Evolutionary conservation across 1,284 basidiomycete genomes (phyloP).

Genomic region (Microbotryum intermedium): DNA sequence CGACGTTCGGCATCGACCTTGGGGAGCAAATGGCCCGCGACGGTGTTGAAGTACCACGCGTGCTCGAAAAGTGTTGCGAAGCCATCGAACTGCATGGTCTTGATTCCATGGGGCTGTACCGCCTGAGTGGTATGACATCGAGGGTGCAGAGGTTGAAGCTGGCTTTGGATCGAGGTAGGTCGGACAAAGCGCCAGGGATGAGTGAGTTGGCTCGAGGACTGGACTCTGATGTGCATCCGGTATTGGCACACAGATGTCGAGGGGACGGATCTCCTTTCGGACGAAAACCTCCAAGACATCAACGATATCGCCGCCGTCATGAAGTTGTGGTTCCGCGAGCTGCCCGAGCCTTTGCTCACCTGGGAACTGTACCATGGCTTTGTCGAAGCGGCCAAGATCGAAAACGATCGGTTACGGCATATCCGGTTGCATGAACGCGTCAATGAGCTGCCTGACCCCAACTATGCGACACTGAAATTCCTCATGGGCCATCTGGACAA

Average conservation of each 20-base stretch:
- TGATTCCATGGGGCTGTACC: constrained; percentile 79
- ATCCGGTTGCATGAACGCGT: constrained; percentile 93
- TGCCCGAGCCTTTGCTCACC: constrained; percentile 90
- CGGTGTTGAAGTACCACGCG: constrained; percentile 74
- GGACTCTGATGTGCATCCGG: constrained; percentile 4
- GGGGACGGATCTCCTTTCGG: constrained; percentile 69
- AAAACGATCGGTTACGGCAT: constrained; percentile 85
- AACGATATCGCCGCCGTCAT: constrained; percentile 89
- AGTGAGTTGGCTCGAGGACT: not conserved
- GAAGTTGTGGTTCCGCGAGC: constrained; percentile 92
- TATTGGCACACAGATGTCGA: constrained; percentile 57
- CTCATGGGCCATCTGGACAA: constrained; percentile 88
- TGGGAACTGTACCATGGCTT: constrained; percentile 77
- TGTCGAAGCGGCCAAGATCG: constrained; percentile 87
- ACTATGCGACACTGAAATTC: constrained; percentile 94
- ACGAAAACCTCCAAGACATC: constrained; percentile 87
- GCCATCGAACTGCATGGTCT: constrained; percentile 87
- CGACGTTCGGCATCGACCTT: constrained; percentile 85
- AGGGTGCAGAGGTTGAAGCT: constrained; percentile 77
- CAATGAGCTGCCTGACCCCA: constrained; percentile 93
- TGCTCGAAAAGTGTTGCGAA: constrained; percentile 80
- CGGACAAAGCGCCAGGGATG: not conserved
- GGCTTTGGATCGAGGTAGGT: constrained; percentile 72
- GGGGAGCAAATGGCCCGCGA: constrained; percentile 86
- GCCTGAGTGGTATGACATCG: constrained; percentile 82